Evolutionary conservation across 2,329 filamentous ascomycete genomes (phyloP).

Genomic region (Curvularia spicifera): DNA sequence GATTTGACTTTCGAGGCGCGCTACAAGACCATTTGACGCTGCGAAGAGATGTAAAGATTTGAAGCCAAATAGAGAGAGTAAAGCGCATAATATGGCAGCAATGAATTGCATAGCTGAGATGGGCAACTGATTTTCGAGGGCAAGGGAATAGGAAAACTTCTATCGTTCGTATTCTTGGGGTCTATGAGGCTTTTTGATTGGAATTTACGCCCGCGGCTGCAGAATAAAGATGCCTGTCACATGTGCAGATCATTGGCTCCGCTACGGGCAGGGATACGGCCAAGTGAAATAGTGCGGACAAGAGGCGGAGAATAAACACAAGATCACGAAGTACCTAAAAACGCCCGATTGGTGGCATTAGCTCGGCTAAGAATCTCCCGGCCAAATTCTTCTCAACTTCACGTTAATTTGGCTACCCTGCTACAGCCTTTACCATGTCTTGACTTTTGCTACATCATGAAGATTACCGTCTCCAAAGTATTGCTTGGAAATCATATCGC

Average conservation of each 20-base stretch:
- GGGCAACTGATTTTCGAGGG: not conserved
- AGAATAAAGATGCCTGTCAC: not conserved
- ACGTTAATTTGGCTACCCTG: no score
- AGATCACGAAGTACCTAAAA: not conserved
- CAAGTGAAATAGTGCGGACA: not conserved
- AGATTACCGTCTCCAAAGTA: no score
- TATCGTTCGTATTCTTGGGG: not conserved
- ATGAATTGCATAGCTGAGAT: not conserved
- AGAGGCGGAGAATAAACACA: no score
- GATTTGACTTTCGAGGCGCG: conserved; percentile 1
- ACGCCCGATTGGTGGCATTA: not conserved
- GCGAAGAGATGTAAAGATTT: conserved; percentile 2
- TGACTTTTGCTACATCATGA: no score
- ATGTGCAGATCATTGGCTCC: not conserved
- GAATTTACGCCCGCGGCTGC: not conserved
- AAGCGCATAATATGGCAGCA: not conserved
- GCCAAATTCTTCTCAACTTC: no score
- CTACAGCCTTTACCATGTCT: no score
- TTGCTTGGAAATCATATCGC: no score
- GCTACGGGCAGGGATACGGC: not conserved
- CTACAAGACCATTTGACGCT: not conserved
- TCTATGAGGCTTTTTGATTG: not conserved
- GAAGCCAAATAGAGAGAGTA: not conserved
- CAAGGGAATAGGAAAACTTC: not conserved
- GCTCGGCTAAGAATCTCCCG: not conserved